Evolutionary conservation across 106 monocot species (phyloP), one percentile per base, ranked within the genome.

Genomic region (Dendrobium nobile): DNA sequence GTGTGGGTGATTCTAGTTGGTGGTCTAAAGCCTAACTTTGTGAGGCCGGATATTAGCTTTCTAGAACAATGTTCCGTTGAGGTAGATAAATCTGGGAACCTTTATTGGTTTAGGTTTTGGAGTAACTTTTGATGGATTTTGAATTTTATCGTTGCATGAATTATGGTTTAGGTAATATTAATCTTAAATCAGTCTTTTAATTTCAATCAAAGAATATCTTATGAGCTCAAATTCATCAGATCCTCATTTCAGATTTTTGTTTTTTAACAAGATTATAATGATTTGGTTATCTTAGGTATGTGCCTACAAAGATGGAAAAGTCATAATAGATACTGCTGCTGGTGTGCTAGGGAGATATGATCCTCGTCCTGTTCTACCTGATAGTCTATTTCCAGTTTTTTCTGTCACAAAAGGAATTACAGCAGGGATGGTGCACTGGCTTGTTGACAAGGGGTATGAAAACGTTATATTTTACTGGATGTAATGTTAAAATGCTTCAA

Each of bases 341-440:
- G 98, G 98, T 85, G 84, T 89, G 59, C 82, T 99, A n/a, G 98
- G 98, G 24, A 89, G 85, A 93, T 99, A 99, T 82, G 98, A 99
- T 88, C 98, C 98, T 74, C 82, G 98, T 27, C 93, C 98, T 48
- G 93, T 99, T 79, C 90, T 88, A 85, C 95, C 88, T 80, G 98
- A 99, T 81, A 87, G 88, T 73, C 79, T 99, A 74, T 99, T 95
- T 83, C 92, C 95, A 59, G 95, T 95, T 81, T 99, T 99, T 79
- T 99, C 98, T 28, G 93, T 79, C 28, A 99, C 98, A 24, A 99
- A 99, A 77, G 98, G 98, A 22, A 87, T 94, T 43, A 92, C 96
- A 42, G 89, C 94, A 41, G 94, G 92, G 48, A 84, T 97, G 86
- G 82, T 97, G 33, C 96, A 97, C 84, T 97, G 92, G 92, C 90